Percentiles rank a stretch among this genome's conserved stretches.
Evolutionary conservation across 108 stramenopile species (phyloP).

Genomic region (Epithemia pelagica): DNA sequence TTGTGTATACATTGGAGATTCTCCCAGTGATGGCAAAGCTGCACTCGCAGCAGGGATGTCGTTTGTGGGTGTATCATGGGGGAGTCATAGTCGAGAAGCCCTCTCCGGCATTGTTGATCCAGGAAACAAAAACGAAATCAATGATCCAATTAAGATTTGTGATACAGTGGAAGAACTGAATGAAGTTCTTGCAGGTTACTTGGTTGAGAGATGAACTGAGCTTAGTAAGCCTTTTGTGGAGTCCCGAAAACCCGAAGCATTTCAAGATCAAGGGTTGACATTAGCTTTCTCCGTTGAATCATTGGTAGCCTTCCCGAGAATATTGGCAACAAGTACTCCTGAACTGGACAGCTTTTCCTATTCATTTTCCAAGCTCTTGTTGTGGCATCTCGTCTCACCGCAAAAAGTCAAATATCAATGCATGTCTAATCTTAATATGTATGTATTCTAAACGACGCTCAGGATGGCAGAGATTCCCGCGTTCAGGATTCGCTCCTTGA

Average conservation of each 20-base stretch:
- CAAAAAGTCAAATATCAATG: too few relatives aligned
- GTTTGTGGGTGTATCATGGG: conserved; percentile 76
- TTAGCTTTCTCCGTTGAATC: too few relatives aligned
- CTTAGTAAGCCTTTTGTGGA: too few relatives aligned
- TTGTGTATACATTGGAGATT: conserved; percentile 76
- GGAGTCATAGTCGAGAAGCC: conserved; percentile 52
- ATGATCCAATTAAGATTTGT: background rate
- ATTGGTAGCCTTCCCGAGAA: too few relatives aligned
- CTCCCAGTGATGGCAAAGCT: conserved; percentile 67
- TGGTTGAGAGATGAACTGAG: too few relatives aligned
- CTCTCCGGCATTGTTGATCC: conserved; percentile 8
- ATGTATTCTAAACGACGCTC: conserved; percentile 1
- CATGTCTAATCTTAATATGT: background rate
- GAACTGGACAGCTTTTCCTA: too few relatives aligned
- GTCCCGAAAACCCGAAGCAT: too few relatives aligned
- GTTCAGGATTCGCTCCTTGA: conserved; percentile 24
- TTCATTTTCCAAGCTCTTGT: too few relatives aligned
- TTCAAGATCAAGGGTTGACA: too few relatives aligned
- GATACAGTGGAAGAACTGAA: background rate
- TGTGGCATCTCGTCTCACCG: too few relatives aligned
- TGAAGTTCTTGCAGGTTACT: background rate
- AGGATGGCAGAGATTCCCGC: conserved; percentile 25
- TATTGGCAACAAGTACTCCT: too few relatives aligned
- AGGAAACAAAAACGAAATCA: background rate
- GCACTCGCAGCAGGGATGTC: conserved; percentile 58